Base-by-base conservation (phyloP, 208 protist genomes). In the Trichomonas gallinae region DNA sequence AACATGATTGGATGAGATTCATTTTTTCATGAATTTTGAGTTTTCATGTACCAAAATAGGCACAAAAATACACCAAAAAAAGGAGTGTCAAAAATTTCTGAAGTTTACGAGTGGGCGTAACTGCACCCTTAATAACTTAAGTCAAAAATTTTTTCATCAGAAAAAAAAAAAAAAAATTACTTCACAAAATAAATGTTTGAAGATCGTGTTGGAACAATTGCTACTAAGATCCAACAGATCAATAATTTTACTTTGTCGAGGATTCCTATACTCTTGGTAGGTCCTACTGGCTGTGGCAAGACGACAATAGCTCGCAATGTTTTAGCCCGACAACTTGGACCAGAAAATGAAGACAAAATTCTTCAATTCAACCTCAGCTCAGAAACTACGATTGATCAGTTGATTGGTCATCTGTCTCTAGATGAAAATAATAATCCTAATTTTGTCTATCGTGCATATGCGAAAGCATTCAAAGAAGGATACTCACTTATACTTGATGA, bases 331-430 rank as follows among this genome's bases (percentile, higher is more conserved):
- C 34, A 46, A 34, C n/a, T 38, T 40, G 91, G n/a, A 40, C 1
- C 4, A 13, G n/a, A 40, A 81, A 96, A 40, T 13, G 46, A 85
- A 31, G 9, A 63, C n/a, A 63, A 96, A 44, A 21, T 38, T 1
- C 46, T 96, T n/a, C 44, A n/a, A 34, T 96, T 96, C 46, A 96
- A 81, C n/a, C 51, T 96, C 17, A 89, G 72, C 31, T 89, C 72
- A 63, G n/a, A 88, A 36, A 88, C 81, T 17, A 88, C 38, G 26
- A 46, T 96, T 9, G 48, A 81, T 49, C 44, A 96, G 17, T 81
- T 96, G n/a, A 46, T 96, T 96, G 96, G 96, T 34, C 0, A 44
- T 8, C 8, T 81, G 13, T 34, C 42, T 40, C 0, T 34, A n/a
- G 81, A 96, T 36, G 3, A 38, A 96, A 38, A 44, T 42, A 21